Percentiles rank a stretch among this genome's conserved stretches.
These are phyloP conservation scores for Withania somnifera DNA, from an alignment of 305 asterid species.

Conservation along the genomic window DNA sequence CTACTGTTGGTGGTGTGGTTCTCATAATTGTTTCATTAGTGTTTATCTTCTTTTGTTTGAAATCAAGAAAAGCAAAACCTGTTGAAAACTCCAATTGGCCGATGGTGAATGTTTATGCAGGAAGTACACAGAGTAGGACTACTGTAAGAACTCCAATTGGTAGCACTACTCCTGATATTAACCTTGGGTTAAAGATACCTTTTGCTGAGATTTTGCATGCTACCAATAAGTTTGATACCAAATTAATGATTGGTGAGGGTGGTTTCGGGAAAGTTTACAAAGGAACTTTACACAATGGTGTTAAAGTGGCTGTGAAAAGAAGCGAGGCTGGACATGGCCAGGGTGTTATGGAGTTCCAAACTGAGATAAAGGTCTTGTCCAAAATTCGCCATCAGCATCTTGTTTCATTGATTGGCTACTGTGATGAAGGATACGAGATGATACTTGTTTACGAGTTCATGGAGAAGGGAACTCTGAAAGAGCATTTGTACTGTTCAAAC, in stretches of 20 bases:
- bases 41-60: conserved; percentile 8
- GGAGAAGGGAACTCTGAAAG: conserved; percentile 49
- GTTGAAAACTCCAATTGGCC: conserved; percentile 19
- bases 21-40: not conserved
- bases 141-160: conserved; percentile 13
- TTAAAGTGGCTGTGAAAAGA: conserved; percentile 49
- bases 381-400: conserved; percentile 43
- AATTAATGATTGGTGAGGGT: conserved; percentile 39
- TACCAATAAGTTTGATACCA: conserved; percentile 24
- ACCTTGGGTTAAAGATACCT: conserved; percentile 38
- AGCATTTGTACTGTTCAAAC: conserved; percentile 28
- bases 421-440: conserved; percentile 46
- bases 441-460: conserved; percentile 50
- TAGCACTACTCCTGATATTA: conserved; percentile 22
- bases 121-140: conserved; percentile 21
- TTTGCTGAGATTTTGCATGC: conserved; percentile 28
- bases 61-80: conserved; percentile 11
- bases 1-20: conserved; percentile 22
- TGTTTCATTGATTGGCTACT: conserved; percentile 47
- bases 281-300: conserved; percentile 27
- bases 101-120: conserved; percentile 6
- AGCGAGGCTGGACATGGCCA: conserved; percentile 42
- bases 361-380: conserved; percentile 37
- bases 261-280: conserved; percentile 59
- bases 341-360: conserved; percentile 44